Percentiles rank a stretch among this genome's conserved stretches.
These are phyloP conservation scores for Hygrocybe coccinea DNA, from an alignment of 768 basidiomycete genomes.

Conservation along the genomic window DNA sequence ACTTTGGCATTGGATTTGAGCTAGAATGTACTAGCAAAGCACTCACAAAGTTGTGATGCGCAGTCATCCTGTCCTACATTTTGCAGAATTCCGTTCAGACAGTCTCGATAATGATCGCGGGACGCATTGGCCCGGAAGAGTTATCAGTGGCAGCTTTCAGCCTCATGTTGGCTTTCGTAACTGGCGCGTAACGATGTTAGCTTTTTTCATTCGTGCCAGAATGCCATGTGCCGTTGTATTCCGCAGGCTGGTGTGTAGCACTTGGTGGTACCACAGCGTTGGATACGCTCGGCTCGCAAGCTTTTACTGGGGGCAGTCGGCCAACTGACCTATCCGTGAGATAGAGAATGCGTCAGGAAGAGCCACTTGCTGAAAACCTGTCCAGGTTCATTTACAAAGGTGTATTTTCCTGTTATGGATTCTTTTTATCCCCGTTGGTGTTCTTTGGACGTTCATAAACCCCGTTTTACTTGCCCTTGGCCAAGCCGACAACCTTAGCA, in stretches of 20 bases:
- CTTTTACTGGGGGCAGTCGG: constrained; percentile 59
- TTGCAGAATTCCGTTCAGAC: constrained; percentile 75
- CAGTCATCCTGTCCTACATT: constrained; percentile 65
- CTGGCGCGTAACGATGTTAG: constrained; percentile 51
- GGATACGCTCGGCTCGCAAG: constrained; percentile 73
- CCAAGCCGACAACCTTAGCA: constrained; percentile 52
- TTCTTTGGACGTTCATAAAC: constrained; percentile 61
- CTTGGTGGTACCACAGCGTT: constrained; percentile 75
- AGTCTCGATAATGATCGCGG: constrained; percentile 55
- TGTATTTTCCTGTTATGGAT: constrained; percentile 61
- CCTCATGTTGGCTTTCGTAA: constrained; percentile 73
- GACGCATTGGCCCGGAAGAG: constrained; percentile 64
- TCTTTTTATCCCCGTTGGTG: constrained; percentile 56
- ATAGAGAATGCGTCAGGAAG: not conserved
- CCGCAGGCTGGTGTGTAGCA: constrained; percentile 68
- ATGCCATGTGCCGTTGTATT: constrained; percentile 41
- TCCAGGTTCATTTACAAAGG: constrained; percentile 57
- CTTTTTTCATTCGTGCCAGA: constrained; percentile 19
- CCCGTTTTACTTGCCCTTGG: constrained; percentile 60
- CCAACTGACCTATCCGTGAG: constrained; percentile 54
- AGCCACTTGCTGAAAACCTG: not conserved
- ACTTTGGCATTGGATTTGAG: not conserved
- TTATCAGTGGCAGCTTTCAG: constrained; percentile 69
- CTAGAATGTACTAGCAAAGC: constrained; percentile 3
- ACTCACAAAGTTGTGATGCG: not conserved